Evolutionary conservation across 1,139 yeast genomes (phyloP).

Genomic region (Yamadazyma diddensiae): DNA sequence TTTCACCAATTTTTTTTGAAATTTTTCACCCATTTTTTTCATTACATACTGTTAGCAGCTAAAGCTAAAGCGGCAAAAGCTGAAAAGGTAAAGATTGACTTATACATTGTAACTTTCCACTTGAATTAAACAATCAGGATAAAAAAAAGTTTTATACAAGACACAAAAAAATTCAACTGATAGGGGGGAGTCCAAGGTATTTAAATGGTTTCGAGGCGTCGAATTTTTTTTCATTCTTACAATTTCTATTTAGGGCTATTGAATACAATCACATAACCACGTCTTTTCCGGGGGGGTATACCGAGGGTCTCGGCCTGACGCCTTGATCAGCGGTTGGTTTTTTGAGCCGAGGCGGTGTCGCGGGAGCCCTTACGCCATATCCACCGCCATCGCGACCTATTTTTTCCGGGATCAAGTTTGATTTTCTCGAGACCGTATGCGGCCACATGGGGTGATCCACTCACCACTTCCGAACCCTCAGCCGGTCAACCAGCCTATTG

Average conservation of each 20-base stretch:
- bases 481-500: conserved; percentile 10
- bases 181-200: conserved; percentile 9
- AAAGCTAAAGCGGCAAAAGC: conserved; percentile 46
- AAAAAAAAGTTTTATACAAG: conserved; percentile 7
- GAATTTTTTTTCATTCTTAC: conserved; percentile 6
- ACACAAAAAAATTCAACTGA: conserved; percentile 6
- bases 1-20: not conserved
- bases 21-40: not conserved
- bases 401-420: not conserved
- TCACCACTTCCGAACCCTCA: conserved; percentile 3
- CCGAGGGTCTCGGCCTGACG: conserved; percentile 1
- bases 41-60: conserved; percentile 51
- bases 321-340: not conserved
- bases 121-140: conserved; percentile 1
- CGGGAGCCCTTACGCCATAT: no score
- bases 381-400: no score
- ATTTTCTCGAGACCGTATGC: not conserved
- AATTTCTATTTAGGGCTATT: conserved; percentile 5
- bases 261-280: conserved; percentile 6
- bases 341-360: no score
- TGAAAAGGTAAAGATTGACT: conserved; percentile 42
- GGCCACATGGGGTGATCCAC: not conserved
- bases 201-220: conserved; percentile 9
- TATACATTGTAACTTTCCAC: conserved; percentile 38
- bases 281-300: conserved; percentile 5